Evolutionary conservation across 2,329 filamentous ascomycete species (phyloP).

Genomic region (Fragosphaeria purpurea): DNA sequence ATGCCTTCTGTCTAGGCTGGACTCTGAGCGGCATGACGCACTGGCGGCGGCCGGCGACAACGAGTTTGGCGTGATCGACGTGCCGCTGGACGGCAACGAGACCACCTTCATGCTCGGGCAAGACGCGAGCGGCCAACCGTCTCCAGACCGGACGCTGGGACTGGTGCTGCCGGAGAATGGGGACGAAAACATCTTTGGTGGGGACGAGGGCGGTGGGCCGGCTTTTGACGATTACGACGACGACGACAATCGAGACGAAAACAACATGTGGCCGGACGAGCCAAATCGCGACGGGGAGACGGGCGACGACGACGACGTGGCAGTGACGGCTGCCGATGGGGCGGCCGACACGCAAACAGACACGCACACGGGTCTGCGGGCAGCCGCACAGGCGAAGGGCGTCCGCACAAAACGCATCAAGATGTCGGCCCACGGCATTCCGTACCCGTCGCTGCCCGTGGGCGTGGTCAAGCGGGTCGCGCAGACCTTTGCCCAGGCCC

Average conservation of each 20-base stretch:
- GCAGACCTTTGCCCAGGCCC: constrained; percentile 58
- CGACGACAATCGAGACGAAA: neutral
- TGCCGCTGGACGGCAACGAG: constrained; percentile 38
- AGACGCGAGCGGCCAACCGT: neutral
- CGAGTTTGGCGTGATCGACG: constrained; percentile 38
- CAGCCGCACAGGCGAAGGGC: neutral
- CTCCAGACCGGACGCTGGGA: constrained; percentile 5
- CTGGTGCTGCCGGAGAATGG: neutral
- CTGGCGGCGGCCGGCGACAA: constrained; percentile 30
- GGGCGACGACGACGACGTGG: neutral
- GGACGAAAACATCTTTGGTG: constrained; percentile 3
- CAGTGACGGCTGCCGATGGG: neutral
- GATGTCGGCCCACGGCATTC: constrained; percentile 61
- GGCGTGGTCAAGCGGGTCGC: constrained; percentile 65
- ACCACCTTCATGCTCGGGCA: constrained; percentile 32
- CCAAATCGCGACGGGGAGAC: neutral
- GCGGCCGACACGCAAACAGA: neutral
- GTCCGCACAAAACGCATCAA: constrained; percentile 33
- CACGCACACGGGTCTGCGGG: too few species aligned
- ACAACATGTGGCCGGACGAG: constrained; percentile 7
- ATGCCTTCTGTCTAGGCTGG: constrained; percentile 13
- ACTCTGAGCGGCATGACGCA: constrained; percentile 31
- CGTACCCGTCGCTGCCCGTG: constrained; percentile 64
- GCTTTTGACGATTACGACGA: constrained; percentile 5
- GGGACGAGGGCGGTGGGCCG: neutral